Base-by-base conservation (phyloP, 768 basidiomycete species). In the Termitomyces sp. region DNA sequence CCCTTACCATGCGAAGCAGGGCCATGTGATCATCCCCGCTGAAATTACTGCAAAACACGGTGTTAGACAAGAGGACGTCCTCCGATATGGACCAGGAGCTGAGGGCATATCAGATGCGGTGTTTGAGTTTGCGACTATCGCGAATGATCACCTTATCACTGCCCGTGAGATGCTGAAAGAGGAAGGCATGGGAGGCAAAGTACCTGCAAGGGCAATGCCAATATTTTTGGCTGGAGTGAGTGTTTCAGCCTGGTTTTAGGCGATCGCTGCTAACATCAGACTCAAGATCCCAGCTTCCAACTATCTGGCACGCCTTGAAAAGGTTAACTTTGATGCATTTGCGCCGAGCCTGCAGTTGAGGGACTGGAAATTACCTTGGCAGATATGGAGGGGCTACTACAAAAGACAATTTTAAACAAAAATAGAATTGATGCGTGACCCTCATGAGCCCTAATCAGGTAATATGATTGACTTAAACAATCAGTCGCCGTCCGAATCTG, bases 361-460 rank as follows among this genome's bases (percentile, higher is more conserved):
- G 69, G 86, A 88, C 67, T 92, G 92, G 85, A 82, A 80, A 74
- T 71, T 93, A 63, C 82, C 92, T 51, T 89, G 84, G 84, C 77
- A 79, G 65, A 80, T 92, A 54, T 80, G 75, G 77, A 69, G 69
- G 62, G 65, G 70, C 54, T 76, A 75, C 65, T 73, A 73, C 61
- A 74, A 66, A 66, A 66, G 70, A 61, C 59, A 67, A 58, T 71
- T 80, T 60, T 79, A 66, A 72, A 57, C 49, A n/a, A 52, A 53
- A 52, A 60, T 45, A 55, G 55, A 57, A 53, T 46, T 60, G 60
- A 59, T 56, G 55, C 27, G 27, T 50, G 23, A 34, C 23, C n/a
- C 34, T 43, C 47, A 32, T 52, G 50, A 52, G 14, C 21, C 63
- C 48, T n/a, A 44, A 64, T 60, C 56, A 61, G 55, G 63, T 37